Evolutionary conservation across 2,329 filamentous ascomycete genomes (phyloP).

Genomic region (Xylaria polymorpha): DNA sequence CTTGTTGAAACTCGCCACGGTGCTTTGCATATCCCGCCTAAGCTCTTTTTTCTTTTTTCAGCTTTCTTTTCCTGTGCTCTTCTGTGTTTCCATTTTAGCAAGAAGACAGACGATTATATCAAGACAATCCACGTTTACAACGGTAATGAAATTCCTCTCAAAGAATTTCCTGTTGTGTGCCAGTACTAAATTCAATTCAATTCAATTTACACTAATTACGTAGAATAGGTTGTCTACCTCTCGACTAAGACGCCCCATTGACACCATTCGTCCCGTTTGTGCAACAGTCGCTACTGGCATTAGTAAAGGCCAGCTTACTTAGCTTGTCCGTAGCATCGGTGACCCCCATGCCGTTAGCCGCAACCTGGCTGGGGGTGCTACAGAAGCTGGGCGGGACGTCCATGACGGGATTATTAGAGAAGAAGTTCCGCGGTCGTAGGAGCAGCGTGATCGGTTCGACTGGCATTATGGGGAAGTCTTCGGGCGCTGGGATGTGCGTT

Average conservation of each 20-base stretch:
- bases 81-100: too few relatives aligned
- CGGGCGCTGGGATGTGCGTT: constrained; percentile 87
- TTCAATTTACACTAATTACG: background rate
- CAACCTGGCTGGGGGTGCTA: constrained; percentile 74
- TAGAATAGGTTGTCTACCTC: background rate
- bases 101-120: too few relatives aligned
- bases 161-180: background rate
- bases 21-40: background rate
- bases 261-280: constrained; percentile 40
- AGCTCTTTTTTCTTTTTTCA: background rate
- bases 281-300: constrained; percentile 34
- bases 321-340: constrained; percentile 50
- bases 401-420: constrained; percentile 79
- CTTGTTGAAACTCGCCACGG: background rate
- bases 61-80: background rate
- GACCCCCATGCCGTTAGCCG: constrained; percentile 48
- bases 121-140: too few relatives aligned
- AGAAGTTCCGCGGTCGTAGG: constrained; percentile 84
- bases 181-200: background rate
- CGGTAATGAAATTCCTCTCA: background rate
- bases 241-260: constrained; percentile 19
- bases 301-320: constrained; percentile 47
- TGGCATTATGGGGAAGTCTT: constrained; percentile 94
- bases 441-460: constrained; percentile 85
- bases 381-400: constrained; percentile 83